Evolutionary conservation across 495 filamentous ascomycete genomes (phyloP).

Genomic region (Podospora sp.): DNA sequence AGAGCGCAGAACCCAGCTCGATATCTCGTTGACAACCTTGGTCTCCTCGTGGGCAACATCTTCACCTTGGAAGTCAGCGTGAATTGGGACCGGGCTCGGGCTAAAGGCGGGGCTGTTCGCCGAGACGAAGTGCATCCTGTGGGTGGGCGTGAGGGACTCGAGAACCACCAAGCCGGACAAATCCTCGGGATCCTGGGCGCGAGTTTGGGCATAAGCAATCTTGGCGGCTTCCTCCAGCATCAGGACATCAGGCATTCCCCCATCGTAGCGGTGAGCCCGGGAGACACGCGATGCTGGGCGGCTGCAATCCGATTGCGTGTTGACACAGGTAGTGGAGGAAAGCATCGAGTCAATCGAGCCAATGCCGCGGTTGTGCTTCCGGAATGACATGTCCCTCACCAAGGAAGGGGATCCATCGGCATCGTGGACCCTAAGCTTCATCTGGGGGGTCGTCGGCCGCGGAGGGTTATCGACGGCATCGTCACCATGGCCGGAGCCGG

Average conservation of each 20-base stretch:
- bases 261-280: slow-evolving; percentile 10
- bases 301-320: slow-evolving; percentile 38
- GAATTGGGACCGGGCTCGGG: slow-evolving; percentile 13
- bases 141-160: slow-evolving; percentile 14
- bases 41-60: slow-evolving; percentile 25
- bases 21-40: slow-evolving; percentile 32
- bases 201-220: slow-evolving; percentile 4
- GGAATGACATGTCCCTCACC: slow-evolving; percentile 22
- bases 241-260: slow-evolving; percentile 1
- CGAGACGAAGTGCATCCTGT: slow-evolving; percentile 13
- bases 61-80: slow-evolving; percentile 19
- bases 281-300: slow-evolving; percentile 36
- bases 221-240: slow-evolving; percentile 13
- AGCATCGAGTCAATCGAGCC: slow-evolving; percentile 39
- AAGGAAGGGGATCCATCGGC: neutral
- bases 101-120: slow-evolving; percentile 12
- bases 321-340: slow-evolving; percentile 38
- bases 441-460: slow-evolving; percentile 17
- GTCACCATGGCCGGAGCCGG: slow-evolving; percentile 5
- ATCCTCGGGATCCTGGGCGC: slow-evolving; percentile 5
- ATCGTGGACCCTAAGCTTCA: slow-evolving; percentile 4
- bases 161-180: slow-evolving; percentile 14
- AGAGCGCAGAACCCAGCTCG: slow-evolving; percentile 34
- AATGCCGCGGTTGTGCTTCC: slow-evolving; percentile 32
- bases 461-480: slow-evolving; percentile 1